Base-by-base conservation (phyloP, 176 grass and related monocot species). In the Avena sativa region DNA sequence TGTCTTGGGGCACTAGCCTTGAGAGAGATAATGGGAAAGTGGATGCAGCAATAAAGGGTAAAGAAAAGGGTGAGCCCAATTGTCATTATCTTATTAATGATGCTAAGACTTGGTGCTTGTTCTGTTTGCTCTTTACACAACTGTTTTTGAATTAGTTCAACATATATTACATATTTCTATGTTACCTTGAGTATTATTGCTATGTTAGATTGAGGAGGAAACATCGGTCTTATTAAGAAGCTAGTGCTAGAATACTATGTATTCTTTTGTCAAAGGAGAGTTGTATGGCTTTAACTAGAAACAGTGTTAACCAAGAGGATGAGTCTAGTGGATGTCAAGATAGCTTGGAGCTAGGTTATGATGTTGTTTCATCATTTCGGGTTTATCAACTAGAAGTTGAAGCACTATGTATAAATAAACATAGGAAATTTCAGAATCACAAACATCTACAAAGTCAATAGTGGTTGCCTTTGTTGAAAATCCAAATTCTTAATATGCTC, bases 21-120 rank as follows among this genome's bases (percentile, higher is more conserved):
- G 49, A 47, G 21, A 61, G 6, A 84, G 48, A 49, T 32, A 78
- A 71, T 78, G 62, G 43, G 83, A 84, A 91, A 82, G 90, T 21
- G n/a, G 51, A 81, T 74, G 80, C 34, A 67, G 30, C 28, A 85
- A 13, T 19, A 9, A 55, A 12, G 25, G 25, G 14, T 11, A 48
- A 13, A 59, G 1, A 4, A 15, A 57, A 34, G 62, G 43, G 49
- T 25, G 20, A 21, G 17, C 2, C 2, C 21, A 74, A 69, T 57
- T 89, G 79, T 69, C 57, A 92, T 60, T 86, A 83, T 14, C 56
- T 76, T 69, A 83, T 67, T 53, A 40, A 57, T 74, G 87, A 89
- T 81, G 85, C 84, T 88, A 80, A 40, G 13, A 74, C 69, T 21
- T 9, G 71, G 51, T 85, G 36, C 58, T 36, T 34, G 40, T 78